Evolutionary conservation across 352 stramenopile species (phyloP), one percentile per base, ranked within the genome.

Genomic region (Saprolegnia diclina): DNA sequence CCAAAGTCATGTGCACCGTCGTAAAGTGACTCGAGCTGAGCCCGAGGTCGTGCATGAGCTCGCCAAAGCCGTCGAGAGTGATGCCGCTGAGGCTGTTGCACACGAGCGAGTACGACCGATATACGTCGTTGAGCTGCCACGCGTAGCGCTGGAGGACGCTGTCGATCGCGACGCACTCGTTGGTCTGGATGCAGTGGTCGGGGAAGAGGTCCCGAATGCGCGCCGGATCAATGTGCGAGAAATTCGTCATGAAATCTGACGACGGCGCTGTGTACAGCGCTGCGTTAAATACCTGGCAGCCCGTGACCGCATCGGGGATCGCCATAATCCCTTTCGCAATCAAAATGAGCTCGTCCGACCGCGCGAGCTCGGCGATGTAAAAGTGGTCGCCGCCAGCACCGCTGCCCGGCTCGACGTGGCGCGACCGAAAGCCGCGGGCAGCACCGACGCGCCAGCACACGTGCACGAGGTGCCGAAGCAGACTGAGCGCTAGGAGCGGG

Each of bases 31-130:
- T 13, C 22, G 63, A 62, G 21, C 40, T n/a, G n/a, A 69, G 14
- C 9, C 16, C 13, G 19, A 69, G 14, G 24, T 69, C 63, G 21
- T 61, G 44, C 6, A 61, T 37, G 14, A 69, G 42, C 24, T 62
- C 63, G 22, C 62, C 44, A 38, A 69, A 69, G 0, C n/a, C 63
- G 10, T 26, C 45, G 35, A 35, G 38, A 4, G 63, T 57, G 19
- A 69, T 52, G 29, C 63, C 63, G 21, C 40, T 45, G 0, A 21
- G 21, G n/a, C 18, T 13, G 38, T 61, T 69, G 63, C 50, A 57
- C n/a, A 69, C 37, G 37, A 69, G 63, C 53, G 63, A 69, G 53
- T 69, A 69, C 19, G 63, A 22, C 26, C 63, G 50, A 45, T 46
- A 69, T 3, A 69, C 32, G 24, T 69, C 63, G 38, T 29, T 40